phyloP scores from a whole-genome alignment of 495 filamentous ascomycete species.

The Lasiosphaeria ovina region DNA sequence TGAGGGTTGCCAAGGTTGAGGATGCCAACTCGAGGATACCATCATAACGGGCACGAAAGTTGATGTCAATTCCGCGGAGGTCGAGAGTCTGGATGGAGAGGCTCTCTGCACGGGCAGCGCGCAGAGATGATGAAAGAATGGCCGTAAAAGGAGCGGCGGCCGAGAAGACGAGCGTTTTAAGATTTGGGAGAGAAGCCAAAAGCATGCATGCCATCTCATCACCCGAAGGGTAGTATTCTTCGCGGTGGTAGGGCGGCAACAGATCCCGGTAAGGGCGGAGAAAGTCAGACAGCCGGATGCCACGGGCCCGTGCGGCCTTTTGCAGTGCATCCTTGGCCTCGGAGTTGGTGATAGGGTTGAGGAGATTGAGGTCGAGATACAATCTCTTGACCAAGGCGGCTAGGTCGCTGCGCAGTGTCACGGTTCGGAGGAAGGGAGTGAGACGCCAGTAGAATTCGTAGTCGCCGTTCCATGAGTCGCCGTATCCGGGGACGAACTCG shows the following conservation, averaged over 20 bases:
- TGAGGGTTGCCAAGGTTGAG: conserved; percentile 15
- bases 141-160: neutral
- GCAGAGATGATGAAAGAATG: conserved; percentile 17
- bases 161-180: conserved; percentile 10
- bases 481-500: conserved; percentile 20
- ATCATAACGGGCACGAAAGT: conserved; percentile 1
- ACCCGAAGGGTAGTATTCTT: conserved; percentile 7
- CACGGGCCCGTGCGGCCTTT: conserved; percentile 11
- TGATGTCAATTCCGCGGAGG: conserved; percentile 1
- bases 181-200: conserved; percentile 18
- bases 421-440: conserved; percentile 9
- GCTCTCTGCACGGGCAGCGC: conserved; percentile 17
- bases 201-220: conserved; percentile 17
- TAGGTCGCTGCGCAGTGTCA: neutral
- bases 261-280: conserved; percentile 10
- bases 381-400: conserved; percentile 1
- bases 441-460: conserved; percentile 17
- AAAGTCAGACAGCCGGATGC: conserved; percentile 19
- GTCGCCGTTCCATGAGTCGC: conserved; percentile 5
- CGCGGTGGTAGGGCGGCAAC: neutral
- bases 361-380: neutral
- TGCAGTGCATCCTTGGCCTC: conserved; percentile 9
- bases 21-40: conserved; percentile 20
- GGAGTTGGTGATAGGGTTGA: neutral
- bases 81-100: conserved; percentile 20